A percentile compares a stretch with the other conserved stretches of the same genome.
phyloP scores from a whole-genome alignment of 176 grass and related monocot genomes.

The Neostapfia colusana region DNA sequence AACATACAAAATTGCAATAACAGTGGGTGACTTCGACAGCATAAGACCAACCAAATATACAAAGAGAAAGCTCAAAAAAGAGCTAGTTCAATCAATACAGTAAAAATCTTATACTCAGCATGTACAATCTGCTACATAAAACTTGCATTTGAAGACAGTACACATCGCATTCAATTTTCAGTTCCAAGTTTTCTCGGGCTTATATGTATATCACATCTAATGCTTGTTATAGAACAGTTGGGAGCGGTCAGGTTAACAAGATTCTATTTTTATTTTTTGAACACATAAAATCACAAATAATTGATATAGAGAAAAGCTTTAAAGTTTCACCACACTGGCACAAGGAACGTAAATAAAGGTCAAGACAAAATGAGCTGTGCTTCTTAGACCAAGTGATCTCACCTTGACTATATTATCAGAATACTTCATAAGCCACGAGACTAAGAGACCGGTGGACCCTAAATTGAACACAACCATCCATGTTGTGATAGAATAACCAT shows the following conservation, averaged over 20 bases:
- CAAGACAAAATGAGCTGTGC: neutral
- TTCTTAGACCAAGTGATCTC: slow-evolving; percentile 20
- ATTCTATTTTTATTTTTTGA: neutral
- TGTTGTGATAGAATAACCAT: slow-evolving; percentile 82
- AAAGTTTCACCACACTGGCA: slow-evolving; percentile 23
- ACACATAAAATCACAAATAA: neutral
- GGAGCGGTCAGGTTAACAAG: neutral
- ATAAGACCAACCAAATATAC: neutral
- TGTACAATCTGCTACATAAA: slow-evolving; percentile 6
- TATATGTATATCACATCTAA: slow-evolving; percentile 23
- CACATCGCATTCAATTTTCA: neutral
- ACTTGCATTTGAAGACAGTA: neutral
- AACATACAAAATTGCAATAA: too few species aligned
- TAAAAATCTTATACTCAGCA: neutral
- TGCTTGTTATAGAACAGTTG: slow-evolving; percentile 13
- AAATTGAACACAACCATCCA: slow-evolving; percentile 98
- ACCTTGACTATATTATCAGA: slow-evolving; percentile 98
- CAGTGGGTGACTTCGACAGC: neutral
- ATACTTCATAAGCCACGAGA: slow-evolving; percentile 99
- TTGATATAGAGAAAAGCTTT: neutral
- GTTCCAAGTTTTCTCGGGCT: neutral
- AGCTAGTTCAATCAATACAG: neutral
- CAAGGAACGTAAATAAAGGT: neutral
- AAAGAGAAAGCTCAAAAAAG: neutral
- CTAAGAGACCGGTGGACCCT: slow-evolving; percentile 85